A percentile compares a stretch with the other conserved stretches of the same genome.
Evolutionary conservation across 2,329 filamentous ascomycete species (phyloP).

Genomic region (Clonostachys byssicola): DNA sequence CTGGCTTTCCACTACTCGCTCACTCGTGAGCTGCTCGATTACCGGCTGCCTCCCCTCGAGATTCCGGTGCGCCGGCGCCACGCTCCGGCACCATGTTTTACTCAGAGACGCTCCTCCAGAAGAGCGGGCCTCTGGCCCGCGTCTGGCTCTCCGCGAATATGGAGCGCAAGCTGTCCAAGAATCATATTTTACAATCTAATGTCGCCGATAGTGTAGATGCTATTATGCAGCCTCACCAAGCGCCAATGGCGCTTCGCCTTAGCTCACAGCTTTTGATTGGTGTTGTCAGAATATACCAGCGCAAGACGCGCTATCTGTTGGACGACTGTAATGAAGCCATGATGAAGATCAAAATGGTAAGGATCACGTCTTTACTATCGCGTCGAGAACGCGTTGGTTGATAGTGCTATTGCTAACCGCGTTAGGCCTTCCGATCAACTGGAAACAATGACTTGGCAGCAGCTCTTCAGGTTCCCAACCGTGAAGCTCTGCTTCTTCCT

Average conservation of each 20-base stretch:
- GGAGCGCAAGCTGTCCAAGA: slow-evolving; percentile 97
- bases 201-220: slow-evolving; percentile 92
- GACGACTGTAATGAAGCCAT: slow-evolving; percentile 98
- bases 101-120: slow-evolving; percentile 90
- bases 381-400: neutral
- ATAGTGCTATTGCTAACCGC: neutral
- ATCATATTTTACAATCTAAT: slow-evolving; percentile 90
- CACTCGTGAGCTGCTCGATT: too few relatives aligned
- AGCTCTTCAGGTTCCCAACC: slow-evolving; percentile 74
- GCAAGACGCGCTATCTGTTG: slow-evolving; percentile 92
- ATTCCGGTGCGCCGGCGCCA: neutral
- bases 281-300: slow-evolving; percentile 95
- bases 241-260: slow-evolving; percentile 88
- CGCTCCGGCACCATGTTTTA: slow-evolving; percentile 77
- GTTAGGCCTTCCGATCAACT: slow-evolving; percentile 83
- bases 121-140: slow-evolving; percentile 93
- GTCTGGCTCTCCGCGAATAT: slow-evolving; percentile 98
- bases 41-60: too few relatives aligned
- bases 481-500: slow-evolving; percentile 82
- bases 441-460: slow-evolving; percentile 95
- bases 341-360: slow-evolving; percentile 97
- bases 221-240: slow-evolving; percentile 89
- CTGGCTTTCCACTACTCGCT: too few relatives aligned
- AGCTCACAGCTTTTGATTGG: slow-evolving; percentile 92
- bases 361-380: slow-evolving; percentile 10